Base-by-base conservation (phyloP, 495 filamentous ascomycete genomes). In the Penicillium canescens region DNA sequence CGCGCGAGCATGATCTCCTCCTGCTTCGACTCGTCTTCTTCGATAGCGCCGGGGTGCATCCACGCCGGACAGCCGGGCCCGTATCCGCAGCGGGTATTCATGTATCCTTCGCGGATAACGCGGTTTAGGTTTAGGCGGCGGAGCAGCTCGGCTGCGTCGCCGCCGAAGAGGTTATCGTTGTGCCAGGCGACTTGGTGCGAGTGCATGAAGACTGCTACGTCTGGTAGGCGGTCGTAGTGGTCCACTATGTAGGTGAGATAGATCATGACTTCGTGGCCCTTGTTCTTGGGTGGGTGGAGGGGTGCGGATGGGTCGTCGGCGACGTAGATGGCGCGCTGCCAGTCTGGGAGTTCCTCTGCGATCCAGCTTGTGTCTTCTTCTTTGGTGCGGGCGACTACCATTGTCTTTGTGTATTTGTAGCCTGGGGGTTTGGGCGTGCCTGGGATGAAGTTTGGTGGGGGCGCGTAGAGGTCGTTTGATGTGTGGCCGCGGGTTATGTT, bases 251-350 rank as follows among this genome's bases (percentile, higher is more conserved):
- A 90, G 43, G 79, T 85, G 46, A 89, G 71, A 62, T 92, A 92
- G 8, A 86, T 76, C 77, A 91, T 85, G 12, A 85, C 88, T 64
- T 92, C 88, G 57, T 90, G 82, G 10, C 88, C 89, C 66, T 91
- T 91, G 59, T 89, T 89, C 56, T 80, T 78, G 0, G 85, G 86
- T 3, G 86, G 82, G 61, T 88, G 86, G 4, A 84, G 70, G 7
- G 73, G 73, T 1, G 86, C 85, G 0, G 60, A 68, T 11, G 80
- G 77, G 56, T 87, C 82, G 55, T 91, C 81, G 44, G 78, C 86
- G 34, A 82, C 76, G 59, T 90, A 91, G 21, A 86, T 70, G n/a
- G 83, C 80, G 14, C 74, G 70, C n/a, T 76, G 61, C 56, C 86
- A 75, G 35, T 82, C 81, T 10, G 74, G 82, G 3, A 84, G 52